Percentiles rank a stretch among this genome's conserved stretches.
Conservation (phyloP, 1,284 basidiomycete species). For the Ganoderma boninense region DNA sequence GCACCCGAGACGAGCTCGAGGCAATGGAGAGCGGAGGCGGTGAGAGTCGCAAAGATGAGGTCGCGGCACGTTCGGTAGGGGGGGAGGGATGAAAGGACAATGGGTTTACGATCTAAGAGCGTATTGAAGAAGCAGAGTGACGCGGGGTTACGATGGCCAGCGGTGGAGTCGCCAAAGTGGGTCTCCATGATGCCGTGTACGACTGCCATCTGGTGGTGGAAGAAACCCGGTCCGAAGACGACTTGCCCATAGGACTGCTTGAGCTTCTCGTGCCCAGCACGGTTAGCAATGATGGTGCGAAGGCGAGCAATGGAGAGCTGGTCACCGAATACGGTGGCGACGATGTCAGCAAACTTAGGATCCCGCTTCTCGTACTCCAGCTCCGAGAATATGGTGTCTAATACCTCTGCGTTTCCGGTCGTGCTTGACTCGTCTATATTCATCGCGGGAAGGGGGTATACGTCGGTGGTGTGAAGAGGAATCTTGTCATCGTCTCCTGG, state of each 20-base stretch:
- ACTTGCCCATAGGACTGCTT: not conserved
- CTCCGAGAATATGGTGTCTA: conserved; percentile 42
- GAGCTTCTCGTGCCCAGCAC: conserved; percentile 8
- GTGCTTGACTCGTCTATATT: conserved; percentile 49
- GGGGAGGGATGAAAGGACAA: conserved; percentile 43
- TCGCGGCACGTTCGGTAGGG: conserved; percentile 46
- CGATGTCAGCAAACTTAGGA: not conserved
- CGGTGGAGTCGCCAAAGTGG: conserved; percentile 22
- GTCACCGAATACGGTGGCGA: conserved; percentile 8
- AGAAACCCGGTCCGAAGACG: conserved; percentile 15
- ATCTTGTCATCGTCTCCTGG: conserved; percentile 31
- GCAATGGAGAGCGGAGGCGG: conserved; percentile 47
- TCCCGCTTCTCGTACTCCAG: conserved; percentile 26
- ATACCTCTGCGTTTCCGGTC: conserved; percentile 45
- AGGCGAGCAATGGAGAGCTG: conserved; percentile 13
- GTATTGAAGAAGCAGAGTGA: conserved; percentile 46
- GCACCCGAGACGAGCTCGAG: conserved; percentile 39
- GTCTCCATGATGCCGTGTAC: conserved; percentile 16
- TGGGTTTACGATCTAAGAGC: conserved; percentile 41
- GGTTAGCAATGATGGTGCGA: not conserved
- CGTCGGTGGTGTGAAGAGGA: conserved; percentile 29
- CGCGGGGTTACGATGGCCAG: conserved; percentile 42
- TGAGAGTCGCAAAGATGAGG: conserved; percentile 47
- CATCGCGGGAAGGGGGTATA: conserved; percentile 43
- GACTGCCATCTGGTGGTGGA: conserved; percentile 17